These are phyloP conservation scores for Ascoidea asiatica DNA, from an alignment of 805 yeast species.

Conservation along the genomic window DNA sequence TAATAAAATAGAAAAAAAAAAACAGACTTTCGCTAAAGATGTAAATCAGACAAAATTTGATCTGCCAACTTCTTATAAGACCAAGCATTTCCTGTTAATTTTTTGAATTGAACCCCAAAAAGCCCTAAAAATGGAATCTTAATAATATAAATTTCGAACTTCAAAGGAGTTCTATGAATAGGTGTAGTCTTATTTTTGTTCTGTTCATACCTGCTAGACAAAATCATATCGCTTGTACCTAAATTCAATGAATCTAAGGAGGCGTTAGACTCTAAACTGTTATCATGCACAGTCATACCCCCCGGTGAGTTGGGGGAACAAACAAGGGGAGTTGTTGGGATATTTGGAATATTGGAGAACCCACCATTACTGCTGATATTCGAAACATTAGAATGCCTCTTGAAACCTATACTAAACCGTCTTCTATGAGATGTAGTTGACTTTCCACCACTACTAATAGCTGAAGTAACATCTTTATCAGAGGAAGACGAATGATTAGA, in stretches of 20 bases:
- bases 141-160: conserved; percentile 84
- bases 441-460: not conserved
- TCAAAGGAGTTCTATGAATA: conserved; percentile 45
- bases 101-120: conserved; percentile 91
- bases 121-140: conserved; percentile 83
- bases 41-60: conserved; percentile 61
- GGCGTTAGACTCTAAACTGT: conserved; percentile 15
- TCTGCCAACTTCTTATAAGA: conserved; percentile 84
- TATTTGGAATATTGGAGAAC: conserved; percentile 10
- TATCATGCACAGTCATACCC: conserved; percentile 6
- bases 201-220: conserved; percentile 9
- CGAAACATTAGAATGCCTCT: conserved; percentile 10
- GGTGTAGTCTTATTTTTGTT: conserved; percentile 3
- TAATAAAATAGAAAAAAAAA: too few species aligned
- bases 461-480: not conserved
- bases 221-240: conserved; percentile 11
- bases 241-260: conserved; percentile 15
- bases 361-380: conserved; percentile 2
- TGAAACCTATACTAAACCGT: conserved; percentile 14
- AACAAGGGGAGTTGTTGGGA: conserved; percentile 12
- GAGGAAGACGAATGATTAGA: not conserved
- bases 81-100: conserved; percentile 90
- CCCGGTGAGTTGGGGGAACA: conserved; percentile 17
- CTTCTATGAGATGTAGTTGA: conserved; percentile 4
- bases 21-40: too few species aligned